Evolutionary conservation across 1,284 basidiomycete genomes (phyloP), one percentile per base, ranked within the genome.

Genomic region (Leccinum cinnamomeum): DNA sequence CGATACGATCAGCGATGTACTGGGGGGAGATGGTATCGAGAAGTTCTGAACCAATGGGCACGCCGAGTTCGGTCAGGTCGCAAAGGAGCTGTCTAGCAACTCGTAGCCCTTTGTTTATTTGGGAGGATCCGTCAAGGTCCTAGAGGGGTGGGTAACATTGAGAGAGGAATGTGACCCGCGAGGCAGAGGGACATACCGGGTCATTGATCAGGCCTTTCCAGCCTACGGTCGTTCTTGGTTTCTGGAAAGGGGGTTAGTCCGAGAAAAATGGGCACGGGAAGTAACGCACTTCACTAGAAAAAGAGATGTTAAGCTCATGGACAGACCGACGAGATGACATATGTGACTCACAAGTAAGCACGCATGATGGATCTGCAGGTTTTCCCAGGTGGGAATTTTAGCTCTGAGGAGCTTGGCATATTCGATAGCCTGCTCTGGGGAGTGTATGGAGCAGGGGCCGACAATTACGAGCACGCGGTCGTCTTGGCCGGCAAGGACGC

Each of bases 371-470:
- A 99, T 90, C 72, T 94, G 84, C 55, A 98, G 82, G 70, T 97
- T 92, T 64, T 78, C 84, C 87, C 86, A 90, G 20, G 79, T 73
- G 12, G 88, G 82, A 37, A 91, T 84, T 75, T 90, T 89, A 2
- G 81, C 79, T 70, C 87, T 89, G 70, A 97, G 84, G 44, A 88
- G 81, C 33, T 81, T 79, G 35, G 95, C 96, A 75, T 99, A 99
- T 75, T 95, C 92, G 64, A 95, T 78, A 3, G 97, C 96, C 76
- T 96, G 92, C 56, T 90, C 86, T 4, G 93, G 79, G 33, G 89
- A 92, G 77, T 99, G 97, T 68, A 99, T 97, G 3, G 94, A 97
- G 82, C 97, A 99, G 18, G 97, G 97, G 4, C 97, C 97, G 65
- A 97, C 91, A 69, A 98, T 83, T 72, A 97, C 95, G 56, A 98